Conservation (phyloP, 2,329 filamentous ascomycete species). For the Ophiocordyceps australis region DNA sequence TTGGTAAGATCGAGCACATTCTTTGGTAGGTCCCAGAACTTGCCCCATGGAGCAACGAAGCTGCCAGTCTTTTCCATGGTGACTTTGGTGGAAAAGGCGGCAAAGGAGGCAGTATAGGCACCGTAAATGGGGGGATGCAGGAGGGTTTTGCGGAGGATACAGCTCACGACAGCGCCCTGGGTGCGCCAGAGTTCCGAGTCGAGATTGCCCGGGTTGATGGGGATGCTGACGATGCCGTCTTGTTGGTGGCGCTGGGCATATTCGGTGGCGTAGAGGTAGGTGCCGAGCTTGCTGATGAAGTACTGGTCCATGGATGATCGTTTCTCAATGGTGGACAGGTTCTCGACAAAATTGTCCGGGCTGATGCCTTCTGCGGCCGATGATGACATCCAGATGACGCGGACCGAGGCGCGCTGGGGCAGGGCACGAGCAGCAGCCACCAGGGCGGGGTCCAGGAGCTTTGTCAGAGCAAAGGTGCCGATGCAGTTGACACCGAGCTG, state of each 20-base stretch:
- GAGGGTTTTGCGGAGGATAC: slow-evolving; percentile 5
- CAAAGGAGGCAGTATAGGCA: slow-evolving; percentile 28
- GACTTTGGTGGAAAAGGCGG: slow-evolving; percentile 23
- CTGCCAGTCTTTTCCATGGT: slow-evolving; percentile 10
- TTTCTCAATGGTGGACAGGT: neutral
- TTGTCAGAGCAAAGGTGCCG: slow-evolving; percentile 19
- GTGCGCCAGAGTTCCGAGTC: slow-evolving; percentile 16
- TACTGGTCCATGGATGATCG: slow-evolving; percentile 1
- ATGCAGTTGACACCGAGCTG: slow-evolving; percentile 23
- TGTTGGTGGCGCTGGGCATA: slow-evolving; percentile 9
- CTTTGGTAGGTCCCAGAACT: slow-evolving; percentile 10
- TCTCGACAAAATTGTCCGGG: neutral
- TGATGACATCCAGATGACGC: too few species aligned
- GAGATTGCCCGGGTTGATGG: slow-evolving; percentile 21
- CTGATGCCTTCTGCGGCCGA: neutral
- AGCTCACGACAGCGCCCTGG: slow-evolving; percentile 4
- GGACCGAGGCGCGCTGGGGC: too few species aligned
- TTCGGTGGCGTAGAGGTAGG: slow-evolving; percentile 13
- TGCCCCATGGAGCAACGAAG: slow-evolving; percentile 18
- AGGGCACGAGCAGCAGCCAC: too few species aligned
- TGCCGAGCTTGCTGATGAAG: slow-evolving; percentile 12
- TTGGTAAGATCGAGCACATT: slow-evolving; percentile 11
- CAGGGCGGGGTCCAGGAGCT: slow-evolving; percentile 16
- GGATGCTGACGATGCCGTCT: slow-evolving; percentile 11
- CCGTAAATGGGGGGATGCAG: slow-evolving; percentile 16